These are phyloP conservation scores for Tarenaya hassleriana DNA, from an alignment of 345 rosid genomes.

Conservation along the genomic window DNA sequence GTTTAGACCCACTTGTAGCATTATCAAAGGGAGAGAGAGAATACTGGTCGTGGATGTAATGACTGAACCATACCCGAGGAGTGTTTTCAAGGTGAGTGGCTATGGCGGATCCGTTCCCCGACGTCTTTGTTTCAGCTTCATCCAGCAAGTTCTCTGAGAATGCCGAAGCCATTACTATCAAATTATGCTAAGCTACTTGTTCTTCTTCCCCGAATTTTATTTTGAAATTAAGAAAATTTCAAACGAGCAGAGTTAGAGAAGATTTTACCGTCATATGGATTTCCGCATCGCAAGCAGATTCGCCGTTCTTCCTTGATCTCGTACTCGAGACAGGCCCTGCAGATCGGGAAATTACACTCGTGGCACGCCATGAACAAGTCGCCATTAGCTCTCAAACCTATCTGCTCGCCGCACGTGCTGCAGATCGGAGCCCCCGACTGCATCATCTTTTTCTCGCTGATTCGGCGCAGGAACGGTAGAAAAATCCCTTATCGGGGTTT, in stretches of 20 bases:
- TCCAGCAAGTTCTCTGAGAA: constrained; percentile 52
- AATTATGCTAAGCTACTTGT: background rate
- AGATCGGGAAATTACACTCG: constrained; percentile 83
- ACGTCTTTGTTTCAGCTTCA: constrained; percentile 46
- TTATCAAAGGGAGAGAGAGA: background rate
- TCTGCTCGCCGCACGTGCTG: constrained; percentile 77
- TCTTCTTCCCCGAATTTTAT: too few relatives aligned
- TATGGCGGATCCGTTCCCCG: too few relatives aligned
- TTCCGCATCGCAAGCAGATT: constrained; percentile 73
- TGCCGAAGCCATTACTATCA: background rate
- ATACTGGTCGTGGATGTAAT: too few relatives aligned
- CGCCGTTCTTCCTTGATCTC: constrained; percentile 80
- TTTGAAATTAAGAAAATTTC: too few relatives aligned
- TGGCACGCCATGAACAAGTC: constrained; percentile 75
- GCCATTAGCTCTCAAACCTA: constrained; percentile 57
- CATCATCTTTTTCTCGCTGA: constrained; percentile 50
- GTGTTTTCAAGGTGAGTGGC: too few relatives aligned
- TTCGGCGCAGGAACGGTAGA: background rate
- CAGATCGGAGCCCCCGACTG: constrained; percentile 67
- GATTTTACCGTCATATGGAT: constrained; percentile 57
- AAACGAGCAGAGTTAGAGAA: constrained; percentile 5
- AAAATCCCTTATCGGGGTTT: constrained; percentile 20
- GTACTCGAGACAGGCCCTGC: constrained; percentile 78
- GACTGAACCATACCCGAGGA: too few relatives aligned
- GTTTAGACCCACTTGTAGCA: background rate